Evolutionary conservation across 139 green algal genomes (phyloP), one percentile per base, ranked within the genome.

Genomic region (Eudorina sp.): DNA sequence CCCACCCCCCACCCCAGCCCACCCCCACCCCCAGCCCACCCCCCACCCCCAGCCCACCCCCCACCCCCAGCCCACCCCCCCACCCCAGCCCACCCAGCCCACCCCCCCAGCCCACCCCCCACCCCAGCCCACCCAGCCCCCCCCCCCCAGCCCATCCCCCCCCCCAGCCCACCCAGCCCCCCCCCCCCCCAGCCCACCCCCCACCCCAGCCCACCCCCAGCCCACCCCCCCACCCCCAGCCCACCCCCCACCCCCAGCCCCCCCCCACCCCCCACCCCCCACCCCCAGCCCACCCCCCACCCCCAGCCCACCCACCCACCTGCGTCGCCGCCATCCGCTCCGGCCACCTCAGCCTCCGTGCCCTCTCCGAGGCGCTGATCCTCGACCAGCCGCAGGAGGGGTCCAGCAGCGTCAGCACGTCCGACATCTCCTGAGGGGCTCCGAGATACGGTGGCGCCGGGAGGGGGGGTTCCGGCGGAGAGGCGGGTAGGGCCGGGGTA

Each of bases 261-360:
- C 23, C 58, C 58, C 58, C 58, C 58, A 9, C 58, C n/a, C 16
- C 58, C 14, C 58, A 14, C 14, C 58, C 21, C 51, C 14, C 11
- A 51, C n/a, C n/a, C n/a, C n/a, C n/a, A n/a, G n/a, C n/a, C n/a
- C n/a, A n/a, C n/a, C n/a, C n/a, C 8, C 31, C 55, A 34, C 53
- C 31, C 53, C 69, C 62, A 36, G 16, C 68, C 80, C 62, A 1
- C 77, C 53, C 23, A 4, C 75, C 13, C 69, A 93, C 95, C 83
- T 98, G 95, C 9, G 92, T 96, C 2, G 95, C 80, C 5, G 78
- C 70, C 72, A 99, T 91, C 0, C 97, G 92, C 70, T 95, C 92
- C 21, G 84, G 83, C 97, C 97, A 99, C 2, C 93, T 90, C 69
- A 98, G 90, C 25, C 55, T 60, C 69, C 82, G 41, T 45, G 86